Evolutionary conservation across 495 filamentous ascomycete species (phyloP).

Genomic region (Melanomma pulvis-pyrius): DNA sequence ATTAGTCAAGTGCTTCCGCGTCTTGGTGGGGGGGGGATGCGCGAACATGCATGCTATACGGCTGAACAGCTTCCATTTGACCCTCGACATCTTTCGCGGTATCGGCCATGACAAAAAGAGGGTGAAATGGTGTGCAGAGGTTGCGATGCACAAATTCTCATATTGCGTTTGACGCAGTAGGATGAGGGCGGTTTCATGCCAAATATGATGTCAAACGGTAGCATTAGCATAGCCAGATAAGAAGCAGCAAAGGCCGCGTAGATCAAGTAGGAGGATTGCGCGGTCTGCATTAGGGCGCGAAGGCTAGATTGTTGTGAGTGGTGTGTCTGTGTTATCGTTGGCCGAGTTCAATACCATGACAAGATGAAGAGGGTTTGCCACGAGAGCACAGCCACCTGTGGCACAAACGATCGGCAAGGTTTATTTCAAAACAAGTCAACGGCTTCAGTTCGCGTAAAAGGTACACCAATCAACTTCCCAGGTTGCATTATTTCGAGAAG

Average conservation of each 20-base stretch:
- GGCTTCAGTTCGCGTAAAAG: conserved; percentile 1
- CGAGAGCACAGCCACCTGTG: conserved; percentile 6
- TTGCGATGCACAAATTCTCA: neutral
- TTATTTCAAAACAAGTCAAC: conserved; percentile 9
- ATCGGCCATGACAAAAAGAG: conserved; percentile 1
- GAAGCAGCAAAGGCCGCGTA: neutral
- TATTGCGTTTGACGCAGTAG: neutral
- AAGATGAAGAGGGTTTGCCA: conserved; percentile 5
- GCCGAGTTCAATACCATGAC: neutral
- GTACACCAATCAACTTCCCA: conserved; percentile 19
- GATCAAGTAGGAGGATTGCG: conserved; percentile 7
- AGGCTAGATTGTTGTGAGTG: neutral
- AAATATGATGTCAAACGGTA: neutral
- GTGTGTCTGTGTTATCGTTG: neutral
- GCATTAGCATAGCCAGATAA: conserved; percentile 6
- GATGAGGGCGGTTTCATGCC: neutral
- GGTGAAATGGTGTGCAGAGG: neutral
- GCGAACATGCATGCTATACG: conserved; percentile 42
- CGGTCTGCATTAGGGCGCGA: neutral
- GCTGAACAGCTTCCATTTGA: conserved; percentile 18
- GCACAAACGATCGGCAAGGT: neutral
- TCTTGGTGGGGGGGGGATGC: neutral
- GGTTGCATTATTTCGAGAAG: neutral
- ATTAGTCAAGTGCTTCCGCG: too few species aligned
- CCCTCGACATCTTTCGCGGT: neutral